phyloP scores from a whole-genome alignment of 192 early-diverging fungal genomes.

The Diversispora epigaea region DNA sequence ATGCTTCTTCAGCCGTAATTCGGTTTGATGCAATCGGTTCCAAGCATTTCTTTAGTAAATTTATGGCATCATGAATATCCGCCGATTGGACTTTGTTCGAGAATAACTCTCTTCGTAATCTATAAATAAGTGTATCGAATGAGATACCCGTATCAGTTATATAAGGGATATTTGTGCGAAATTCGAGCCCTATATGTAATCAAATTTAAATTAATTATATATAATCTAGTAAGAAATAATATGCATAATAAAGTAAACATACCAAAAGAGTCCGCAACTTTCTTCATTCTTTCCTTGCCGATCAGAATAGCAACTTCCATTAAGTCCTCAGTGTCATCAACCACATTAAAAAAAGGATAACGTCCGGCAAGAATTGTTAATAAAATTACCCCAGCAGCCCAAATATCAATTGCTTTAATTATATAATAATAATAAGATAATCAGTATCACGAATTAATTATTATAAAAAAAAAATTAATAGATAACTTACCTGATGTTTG shows the following conservation, averaged over 20 bases:
- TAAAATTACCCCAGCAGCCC: slow-evolving; percentile 89
- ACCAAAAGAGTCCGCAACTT: not conserved
- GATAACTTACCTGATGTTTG: slow-evolving; percentile 71
- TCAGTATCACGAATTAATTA: not conserved
- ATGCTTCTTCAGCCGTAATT: slow-evolving; percentile 75
- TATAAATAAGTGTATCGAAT: not conserved
- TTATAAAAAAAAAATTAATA: not conserved
- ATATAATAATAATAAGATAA: too few species aligned
- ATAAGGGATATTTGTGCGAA: too few species aligned
- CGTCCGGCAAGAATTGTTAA: slow-evolving; percentile 74
- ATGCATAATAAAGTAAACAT: not conserved
- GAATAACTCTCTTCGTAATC: not conserved
- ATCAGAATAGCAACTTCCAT: slow-evolving; percentile 81
- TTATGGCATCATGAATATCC: slow-evolving; percentile 50
- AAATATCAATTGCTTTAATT: slow-evolving; percentile 77
- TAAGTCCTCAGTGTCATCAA: slow-evolving; percentile 82
- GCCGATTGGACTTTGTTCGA: slow-evolving; percentile 52
- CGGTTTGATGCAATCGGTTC: slow-evolving; percentile 58
- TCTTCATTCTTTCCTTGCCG: slow-evolving; percentile 47
- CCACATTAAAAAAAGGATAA: slow-evolving; percentile 90
- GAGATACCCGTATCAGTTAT: too few species aligned
- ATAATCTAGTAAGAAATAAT: too few species aligned
- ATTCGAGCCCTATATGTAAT: too few species aligned
- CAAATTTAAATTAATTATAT: too few species aligned
- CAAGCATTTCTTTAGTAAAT: slow-evolving; percentile 63